Percentiles rank a stretch among this genome's conserved stretches.
These are phyloP conservation scores for Suillus clintonianus DNA, from an alignment of 768 basidiomycete genomes.

Conservation along the genomic window DNA sequence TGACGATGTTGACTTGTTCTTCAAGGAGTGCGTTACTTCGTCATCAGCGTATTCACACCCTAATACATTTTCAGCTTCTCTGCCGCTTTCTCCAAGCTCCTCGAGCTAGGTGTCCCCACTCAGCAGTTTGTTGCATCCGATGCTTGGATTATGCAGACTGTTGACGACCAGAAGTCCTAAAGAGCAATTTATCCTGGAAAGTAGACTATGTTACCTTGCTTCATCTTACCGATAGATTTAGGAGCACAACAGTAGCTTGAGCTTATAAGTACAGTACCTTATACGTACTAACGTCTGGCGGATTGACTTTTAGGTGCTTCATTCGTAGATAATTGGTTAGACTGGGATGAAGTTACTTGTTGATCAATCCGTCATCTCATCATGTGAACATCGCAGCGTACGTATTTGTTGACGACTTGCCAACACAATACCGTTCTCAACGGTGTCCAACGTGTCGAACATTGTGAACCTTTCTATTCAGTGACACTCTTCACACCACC, in stretches of 20 bases:
- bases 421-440: neutral
- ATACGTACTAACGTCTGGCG: neutral
- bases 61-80: slow-evolving; percentile 68
- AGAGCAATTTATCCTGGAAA: neutral
- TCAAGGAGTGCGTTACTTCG: slow-evolving; percentile 75
- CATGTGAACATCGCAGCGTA: slow-evolving; percentile 2
- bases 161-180: slow-evolving; percentile 11
- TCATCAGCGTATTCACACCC: neutral
- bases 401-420: neutral
- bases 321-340: neutral
- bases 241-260: neutral
- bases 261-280: neutral
- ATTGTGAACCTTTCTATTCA: neutral
- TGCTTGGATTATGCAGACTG: slow-evolving; percentile 65
- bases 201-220: neutral
- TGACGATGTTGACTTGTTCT: slow-evolving; percentile 81
- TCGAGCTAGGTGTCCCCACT: slow-evolving; percentile 92
- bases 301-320: neutral
- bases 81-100: slow-evolving; percentile 69
- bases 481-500: neutral
- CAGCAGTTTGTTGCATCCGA: slow-evolving; percentile 74
- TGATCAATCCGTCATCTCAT: neutral
- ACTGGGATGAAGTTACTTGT: neutral
- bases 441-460: neutral
- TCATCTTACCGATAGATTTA: neutral